A percentile compares a stretch with the other conserved stretches of the same genome.
Conservation (phyloP, 1,139 yeast species). For the Suhomyces bokatorum region DNA sequence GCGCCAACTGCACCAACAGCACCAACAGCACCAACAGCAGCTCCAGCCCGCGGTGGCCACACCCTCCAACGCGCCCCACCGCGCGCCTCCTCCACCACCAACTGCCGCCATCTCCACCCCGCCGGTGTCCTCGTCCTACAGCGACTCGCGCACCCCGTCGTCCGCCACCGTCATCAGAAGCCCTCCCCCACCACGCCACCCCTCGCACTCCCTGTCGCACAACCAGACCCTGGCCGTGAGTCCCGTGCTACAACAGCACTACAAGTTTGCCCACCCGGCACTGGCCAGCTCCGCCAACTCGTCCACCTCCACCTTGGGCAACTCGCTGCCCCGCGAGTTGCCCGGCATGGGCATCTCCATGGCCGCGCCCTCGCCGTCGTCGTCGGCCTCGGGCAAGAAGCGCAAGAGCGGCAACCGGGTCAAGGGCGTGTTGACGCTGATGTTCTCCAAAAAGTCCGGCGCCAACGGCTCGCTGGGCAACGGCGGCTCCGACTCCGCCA, state of each 20-base stretch:
- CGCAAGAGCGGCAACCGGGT: slow-evolving; percentile 40
- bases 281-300: slow-evolving; percentile 12
- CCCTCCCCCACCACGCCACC: slow-evolving; percentile 15
- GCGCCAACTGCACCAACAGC: background rate
- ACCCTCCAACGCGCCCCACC: too few relatives aligned
- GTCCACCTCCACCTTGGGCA: slow-evolving; percentile 14
- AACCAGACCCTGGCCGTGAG: slow-evolving; percentile 39
- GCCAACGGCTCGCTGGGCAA: slow-evolving; percentile 5
- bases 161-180: slow-evolving; percentile 29
- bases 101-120: background rate
- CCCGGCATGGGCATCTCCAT: slow-evolving; percentile 26
- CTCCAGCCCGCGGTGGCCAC: too few relatives aligned
- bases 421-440: slow-evolving; percentile 42
- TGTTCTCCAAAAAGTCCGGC: slow-evolving; percentile 38
- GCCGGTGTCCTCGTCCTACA: background rate
- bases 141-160: slow-evolving; percentile 18
- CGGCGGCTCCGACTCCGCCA: slow-evolving; percentile 12
- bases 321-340: slow-evolving; percentile 27
- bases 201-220: slow-evolving; percentile 24
- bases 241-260: slow-evolving; percentile 28
- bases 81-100: slow-evolving; percentile 10
- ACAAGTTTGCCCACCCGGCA: slow-evolving; percentile 14
- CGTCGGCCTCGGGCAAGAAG: slow-evolving; percentile 25
- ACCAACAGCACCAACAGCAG: too few relatives aligned
- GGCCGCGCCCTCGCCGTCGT: slow-evolving; percentile 6